Evolutionary conservation across 306 rosid genomes (phyloP), one percentile per base, ranked within the genome.

Genomic region (Dicorynia guianensis): DNA sequence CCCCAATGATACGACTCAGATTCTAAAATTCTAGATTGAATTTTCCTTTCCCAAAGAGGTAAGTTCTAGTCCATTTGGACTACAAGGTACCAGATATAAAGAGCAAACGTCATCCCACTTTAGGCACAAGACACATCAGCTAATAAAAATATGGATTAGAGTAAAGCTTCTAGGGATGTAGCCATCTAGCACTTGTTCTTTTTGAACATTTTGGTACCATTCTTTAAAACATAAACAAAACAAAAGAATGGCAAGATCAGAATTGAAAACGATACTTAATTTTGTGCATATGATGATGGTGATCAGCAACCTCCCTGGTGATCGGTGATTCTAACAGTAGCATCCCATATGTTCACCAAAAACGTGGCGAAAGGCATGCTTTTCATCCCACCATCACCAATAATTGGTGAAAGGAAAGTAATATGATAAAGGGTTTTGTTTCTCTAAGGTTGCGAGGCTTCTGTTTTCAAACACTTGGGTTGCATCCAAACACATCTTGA

Each of bases 321-420:
- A 25, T 67, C 43, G 65, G 77, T 70, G 53, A 78, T 55, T 61
- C 62, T 71, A 65, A 75, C 66, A 75, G 66, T 72, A 75, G 71
- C 85, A 75, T 76, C 82, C 74, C 96, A 85, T 91, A 81, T 87
- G 94, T 76, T 85, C 83, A 70, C 62, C 77, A 78, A 81, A 72
- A 83, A 76, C 84, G 55, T 78, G 83, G 75, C 82, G 72, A 56
- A 67, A 43, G 77, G 79, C 87, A 75, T 87, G 85, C 91, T 79
- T 83, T 73, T 72, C 64, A 58, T 78, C 36, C 85, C 84, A 67
- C 80, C 43, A 76, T 52, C 80, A 67, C 77, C 91, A 89, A 89
- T 90, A 71, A 90, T 90, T 84, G 91, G 84, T 76, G 80, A 65
- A 82, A 67, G 67, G 59, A 64, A 70, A 74, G 42, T 75, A 71